Evolutionary conservation across 2,329 filamentous ascomycete genomes (phyloP), one percentile per base, ranked within the genome.

Genomic region (Alternaria dauci): DNA sequence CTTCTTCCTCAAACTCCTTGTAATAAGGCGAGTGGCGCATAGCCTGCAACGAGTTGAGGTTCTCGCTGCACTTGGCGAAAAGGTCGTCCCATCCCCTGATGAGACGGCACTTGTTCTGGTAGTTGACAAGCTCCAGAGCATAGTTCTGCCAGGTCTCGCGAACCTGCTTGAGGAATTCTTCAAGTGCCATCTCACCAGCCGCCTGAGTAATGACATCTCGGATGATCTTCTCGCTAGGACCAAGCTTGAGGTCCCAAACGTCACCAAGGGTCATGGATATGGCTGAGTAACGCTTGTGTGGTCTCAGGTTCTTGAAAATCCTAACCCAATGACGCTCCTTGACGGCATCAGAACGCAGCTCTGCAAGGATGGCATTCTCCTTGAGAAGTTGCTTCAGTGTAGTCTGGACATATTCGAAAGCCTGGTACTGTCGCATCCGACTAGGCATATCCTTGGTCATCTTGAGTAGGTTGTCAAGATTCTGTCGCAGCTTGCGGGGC

Each of bases 21-120:
- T 97, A 99, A 80, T 99, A 99, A 0, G 95, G 95, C 5, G 95
- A 99, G 79, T 99, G 94, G 76, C 93, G 91, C 96, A 99, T 99
- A 25, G 95, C 95, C 79, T 98, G 95, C 48, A 99, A 83, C 6
- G 95, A 98, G 81, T 97, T 98, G 58, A 99, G 81, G 72, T 99
- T 96, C 78, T 99, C 95, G 75, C 94, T 97, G 80, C 95, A 99
- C 78, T 98, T 98, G 52, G 94, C 93, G 74, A 99, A 99, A 16
- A 99, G 86, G 67, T 99, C 95, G 72, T 99, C 95, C 91, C 96
- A 99, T 53, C 95, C 95, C 66, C 93, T 92, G 68, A 99, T 99
- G 41, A 99, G 88, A 46, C 94, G 92, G 76, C 94, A 97, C 78
- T 99, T 99, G 82, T 93, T 97, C 81, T 98, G 95, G 79, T 99